A percentile compares a stretch with the other conserved stretches of the same genome.
Evolutionary conservation across 192 early-diverging fungal species (phyloP).

Genomic region (Pilobolus umbonatus): DNA sequence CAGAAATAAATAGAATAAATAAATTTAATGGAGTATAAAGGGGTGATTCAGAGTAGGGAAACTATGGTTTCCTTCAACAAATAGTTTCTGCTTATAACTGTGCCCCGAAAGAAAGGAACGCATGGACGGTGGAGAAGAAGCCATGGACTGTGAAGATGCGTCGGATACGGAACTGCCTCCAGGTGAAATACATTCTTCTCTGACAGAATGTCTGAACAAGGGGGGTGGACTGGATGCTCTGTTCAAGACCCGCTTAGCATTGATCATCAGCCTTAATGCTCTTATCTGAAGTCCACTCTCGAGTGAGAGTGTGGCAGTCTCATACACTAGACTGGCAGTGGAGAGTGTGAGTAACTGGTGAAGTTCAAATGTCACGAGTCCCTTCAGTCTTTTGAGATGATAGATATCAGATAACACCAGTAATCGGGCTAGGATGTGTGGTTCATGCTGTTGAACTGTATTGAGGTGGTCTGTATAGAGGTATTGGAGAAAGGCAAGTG

Average conservation of each 20-base stretch:
- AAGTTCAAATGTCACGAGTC: constrained; percentile 50
- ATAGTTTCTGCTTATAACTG: too few species aligned
- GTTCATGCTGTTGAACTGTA: constrained; percentile 59
- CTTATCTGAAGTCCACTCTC: constrained; percentile 60
- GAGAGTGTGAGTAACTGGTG: constrained; percentile 56
- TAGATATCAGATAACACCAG: constrained; percentile 57
- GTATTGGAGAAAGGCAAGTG: constrained; percentile 35
- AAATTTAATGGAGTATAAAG: too few species aligned
- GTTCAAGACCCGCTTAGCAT: constrained; percentile 31
- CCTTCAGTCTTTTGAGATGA: constrained; percentile 48
- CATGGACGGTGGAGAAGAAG: too few species aligned
- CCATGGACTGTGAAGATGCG: too few species aligned
- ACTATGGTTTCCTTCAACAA: too few species aligned
- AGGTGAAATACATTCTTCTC: too few species aligned
- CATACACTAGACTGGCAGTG: constrained; percentile 60
- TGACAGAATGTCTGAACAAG: too few species aligned
- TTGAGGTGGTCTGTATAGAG: constrained; percentile 50
- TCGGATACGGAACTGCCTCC: too few species aligned
- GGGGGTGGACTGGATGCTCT: too few species aligned
- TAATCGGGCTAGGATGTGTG: constrained; percentile 58
- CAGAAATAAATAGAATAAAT: too few species aligned
- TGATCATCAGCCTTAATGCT: constrained; percentile 49
- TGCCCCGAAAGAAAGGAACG: too few species aligned
- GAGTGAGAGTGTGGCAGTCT: constrained; percentile 58
- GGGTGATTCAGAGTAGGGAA: too few species aligned